Evolutionary conservation across 73 alveolate genomes (phyloP).

Genomic region (Paramecium tetraurelia): DNA sequence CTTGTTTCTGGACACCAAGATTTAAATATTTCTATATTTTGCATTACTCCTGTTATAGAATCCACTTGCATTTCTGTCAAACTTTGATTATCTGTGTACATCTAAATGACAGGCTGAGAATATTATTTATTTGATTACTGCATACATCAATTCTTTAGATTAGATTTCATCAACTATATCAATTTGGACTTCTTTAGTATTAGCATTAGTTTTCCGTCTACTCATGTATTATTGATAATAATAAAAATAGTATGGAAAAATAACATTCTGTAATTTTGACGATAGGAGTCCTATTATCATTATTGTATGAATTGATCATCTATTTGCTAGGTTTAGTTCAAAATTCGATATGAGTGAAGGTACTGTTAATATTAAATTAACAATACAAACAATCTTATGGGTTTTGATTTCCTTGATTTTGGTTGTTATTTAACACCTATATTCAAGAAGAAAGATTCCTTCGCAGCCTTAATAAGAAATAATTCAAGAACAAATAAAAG

Average conservation of each 20-base stretch:
- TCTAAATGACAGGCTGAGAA: neutral
- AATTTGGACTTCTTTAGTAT: neutral
- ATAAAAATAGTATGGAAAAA: neutral
- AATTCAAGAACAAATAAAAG: neutral
- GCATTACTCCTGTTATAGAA: neutral
- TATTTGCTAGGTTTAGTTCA: neutral
- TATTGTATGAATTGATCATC: neutral
- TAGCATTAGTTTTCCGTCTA: neutral
- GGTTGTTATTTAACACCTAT: neutral
- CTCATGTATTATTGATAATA: neutral
- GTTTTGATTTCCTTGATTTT: neutral
- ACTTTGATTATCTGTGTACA: neutral
- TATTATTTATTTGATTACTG: neutral
- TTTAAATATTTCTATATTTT: neutral
- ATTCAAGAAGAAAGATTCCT: neutral
- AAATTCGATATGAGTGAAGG: neutral
- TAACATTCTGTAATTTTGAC: neutral
- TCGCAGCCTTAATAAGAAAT: neutral
- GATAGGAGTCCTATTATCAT: neutral
- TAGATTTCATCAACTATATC: neutral
- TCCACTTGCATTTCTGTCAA: neutral
- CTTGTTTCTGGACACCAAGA: slow-evolving; percentile 1
- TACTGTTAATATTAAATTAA: neutral
- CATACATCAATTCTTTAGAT: neutral
- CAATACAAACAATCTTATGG: neutral